Percentiles rank a stretch among this genome's conserved stretches.
Conservation (phyloP, 495 filamentous ascomycete genomes). For the Halenospora varia region DNA sequence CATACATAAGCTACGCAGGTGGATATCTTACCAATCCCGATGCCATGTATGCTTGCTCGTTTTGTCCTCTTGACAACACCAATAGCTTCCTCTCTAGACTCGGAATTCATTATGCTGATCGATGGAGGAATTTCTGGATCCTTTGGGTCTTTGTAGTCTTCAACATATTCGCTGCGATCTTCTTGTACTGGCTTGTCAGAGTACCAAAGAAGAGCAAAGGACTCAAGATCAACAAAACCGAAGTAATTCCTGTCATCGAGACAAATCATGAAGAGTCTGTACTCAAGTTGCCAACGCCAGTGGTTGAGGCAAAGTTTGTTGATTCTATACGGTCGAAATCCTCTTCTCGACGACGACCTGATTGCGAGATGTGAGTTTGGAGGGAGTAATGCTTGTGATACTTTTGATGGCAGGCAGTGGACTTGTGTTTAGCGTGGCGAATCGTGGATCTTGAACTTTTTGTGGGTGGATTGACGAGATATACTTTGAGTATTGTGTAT, state of each 20-base stretch:
- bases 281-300: background rate
- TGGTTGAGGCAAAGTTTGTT: background rate
- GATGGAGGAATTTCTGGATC: conserved; percentile 80
- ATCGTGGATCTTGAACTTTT: no score
- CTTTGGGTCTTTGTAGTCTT: conserved; percentile 66
- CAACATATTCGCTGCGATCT: conserved; percentile 67
- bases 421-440: no score
- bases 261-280: conserved; percentile 22
- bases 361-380: conserved; percentile 1
- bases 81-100: conserved; percentile 54
- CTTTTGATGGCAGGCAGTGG: no score
- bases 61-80: conserved; percentile 54
- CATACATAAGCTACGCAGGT: conserved; percentile 38
- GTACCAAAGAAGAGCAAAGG: conserved; percentile 57
- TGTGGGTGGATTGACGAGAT: no score
- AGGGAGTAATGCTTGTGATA: no score
- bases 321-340: background rate
- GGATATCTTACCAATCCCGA: conserved; percentile 50
- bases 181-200: conserved; percentile 71
- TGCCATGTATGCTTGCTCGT: conserved; percentile 49
- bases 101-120: conserved; percentile 47
- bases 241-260: background rate
- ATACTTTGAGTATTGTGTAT: no score
- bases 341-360: background rate
- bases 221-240: background rate